A percentile compares a stretch with the other conserved stretches of the same genome.
Evolutionary conservation across 352 stramenopile genomes (phyloP).

Genomic region (Pythium aquatile): DNA sequence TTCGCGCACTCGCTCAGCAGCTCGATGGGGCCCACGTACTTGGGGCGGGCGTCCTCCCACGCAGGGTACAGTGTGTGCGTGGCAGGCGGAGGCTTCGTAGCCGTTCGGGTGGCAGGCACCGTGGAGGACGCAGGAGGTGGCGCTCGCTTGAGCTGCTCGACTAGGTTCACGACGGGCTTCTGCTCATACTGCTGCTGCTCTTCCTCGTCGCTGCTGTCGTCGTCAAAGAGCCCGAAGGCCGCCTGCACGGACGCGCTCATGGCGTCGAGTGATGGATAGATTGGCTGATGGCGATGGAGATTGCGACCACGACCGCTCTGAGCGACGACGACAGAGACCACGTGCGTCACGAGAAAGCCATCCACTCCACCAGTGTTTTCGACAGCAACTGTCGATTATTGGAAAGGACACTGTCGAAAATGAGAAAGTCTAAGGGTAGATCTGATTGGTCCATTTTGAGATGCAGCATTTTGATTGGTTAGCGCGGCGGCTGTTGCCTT

Average conservation of each 20-base stretch:
- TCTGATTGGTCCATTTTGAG: too few relatives aligned
- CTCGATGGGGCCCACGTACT: conserved; percentile 81
- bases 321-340: too few relatives aligned
- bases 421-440: background rate
- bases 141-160: conserved; percentile 23
- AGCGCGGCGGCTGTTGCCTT: too few relatives aligned
- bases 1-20: conserved; percentile 49
- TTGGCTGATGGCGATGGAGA: too few relatives aligned
- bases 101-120: background rate
- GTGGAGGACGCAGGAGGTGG: conserved; percentile 8
- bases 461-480: too few relatives aligned
- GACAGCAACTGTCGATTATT: background rate
- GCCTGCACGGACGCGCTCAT: conserved; percentile 59
- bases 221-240: conserved; percentile 82
- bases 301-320: too few relatives aligned
- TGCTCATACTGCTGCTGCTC: conserved; percentile 22
- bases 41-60: conserved; percentile 79
- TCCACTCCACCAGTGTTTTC: conserved; percentile 4
- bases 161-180: conserved; percentile 20
- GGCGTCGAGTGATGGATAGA: background rate
- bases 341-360: conserved; percentile 3
- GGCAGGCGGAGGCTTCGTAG: conserved; percentile 11
- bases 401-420: background rate
- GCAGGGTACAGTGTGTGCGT: conserved; percentile 47
- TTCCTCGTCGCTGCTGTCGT: conserved; percentile 68